phyloP scores from a whole-genome alignment of 495 filamentous ascomycete genomes.

The Sabuloglossum arenarium region DNA sequence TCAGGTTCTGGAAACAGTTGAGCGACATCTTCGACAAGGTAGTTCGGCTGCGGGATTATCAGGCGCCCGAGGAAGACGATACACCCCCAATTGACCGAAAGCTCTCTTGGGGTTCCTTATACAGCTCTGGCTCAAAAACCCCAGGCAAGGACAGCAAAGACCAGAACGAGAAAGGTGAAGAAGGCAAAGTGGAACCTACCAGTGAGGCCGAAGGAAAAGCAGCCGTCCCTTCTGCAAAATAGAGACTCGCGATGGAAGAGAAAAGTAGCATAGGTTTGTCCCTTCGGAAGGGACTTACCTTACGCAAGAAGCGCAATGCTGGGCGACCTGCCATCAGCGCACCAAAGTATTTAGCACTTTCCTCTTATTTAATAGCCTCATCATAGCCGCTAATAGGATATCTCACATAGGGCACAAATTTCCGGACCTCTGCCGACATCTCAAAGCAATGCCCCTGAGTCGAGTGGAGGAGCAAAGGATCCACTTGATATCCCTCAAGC shows the following conservation, averaged over 20 bases:
- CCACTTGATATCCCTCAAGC: neutral
- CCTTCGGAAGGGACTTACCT: slow-evolving; percentile 52
- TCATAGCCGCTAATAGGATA: neutral
- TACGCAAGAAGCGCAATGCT: slow-evolving; percentile 76
- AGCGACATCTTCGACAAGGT: neutral
- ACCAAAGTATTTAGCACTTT: slow-evolving; percentile 58
- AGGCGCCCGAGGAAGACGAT: neutral
- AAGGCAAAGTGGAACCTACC: neutral
- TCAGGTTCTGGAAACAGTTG: neutral
- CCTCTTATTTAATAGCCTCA: slow-evolving; percentile 22
- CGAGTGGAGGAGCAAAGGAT: neutral
- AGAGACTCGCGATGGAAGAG: slow-evolving; percentile 39
- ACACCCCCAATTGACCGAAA: neutral
- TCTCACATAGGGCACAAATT: neutral
- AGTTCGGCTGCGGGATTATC: neutral
- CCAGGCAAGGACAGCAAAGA: neutral
- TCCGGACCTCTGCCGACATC: neutral
- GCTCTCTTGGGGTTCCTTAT: neutral
- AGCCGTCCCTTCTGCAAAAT: too few species aligned
- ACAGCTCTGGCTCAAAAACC: neutral
- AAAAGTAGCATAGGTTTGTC: slow-evolving; percentile 53
- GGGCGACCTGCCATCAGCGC: slow-evolving; percentile 59
- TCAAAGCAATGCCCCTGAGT: neutral
- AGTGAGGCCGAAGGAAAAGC: too few species aligned
- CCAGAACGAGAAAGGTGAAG: neutral